A percentile compares a stretch with the other conserved stretches of the same genome.
Evolutionary conservation across 345 rosid species (phyloP).

Genomic region (Brassica incana): DNA sequence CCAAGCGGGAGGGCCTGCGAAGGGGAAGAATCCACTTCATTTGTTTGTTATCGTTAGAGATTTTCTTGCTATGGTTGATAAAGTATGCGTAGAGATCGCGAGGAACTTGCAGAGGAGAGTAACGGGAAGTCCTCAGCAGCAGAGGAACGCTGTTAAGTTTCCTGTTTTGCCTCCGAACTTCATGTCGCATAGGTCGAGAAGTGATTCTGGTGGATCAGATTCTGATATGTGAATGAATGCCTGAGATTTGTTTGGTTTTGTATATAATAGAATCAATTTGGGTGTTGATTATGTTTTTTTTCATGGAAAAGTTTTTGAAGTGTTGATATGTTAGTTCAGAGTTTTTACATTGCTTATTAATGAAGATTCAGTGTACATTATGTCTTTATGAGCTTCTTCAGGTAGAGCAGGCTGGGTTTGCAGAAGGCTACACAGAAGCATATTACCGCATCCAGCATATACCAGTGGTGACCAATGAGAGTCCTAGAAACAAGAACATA

Average conservation of each 20-base stretch:
- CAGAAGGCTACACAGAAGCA: background rate
- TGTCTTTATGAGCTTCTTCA: background rate
- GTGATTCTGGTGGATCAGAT: conserved; percentile 53
- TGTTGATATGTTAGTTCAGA: background rate
- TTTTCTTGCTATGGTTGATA: conserved; percentile 84
- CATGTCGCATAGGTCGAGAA: conserved; percentile 41
- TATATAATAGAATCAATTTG: conserved; percentile 24
- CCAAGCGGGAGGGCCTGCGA: conserved; percentile 59
- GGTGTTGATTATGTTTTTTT: conserved; percentile 9
- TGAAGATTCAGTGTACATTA: background rate
- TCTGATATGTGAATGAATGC: conserved; percentile 26
- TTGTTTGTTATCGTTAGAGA: conserved; percentile 70
- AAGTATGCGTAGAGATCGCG: conserved; percentile 58
- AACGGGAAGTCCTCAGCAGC: conserved; percentile 16
- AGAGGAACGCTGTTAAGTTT: conserved; percentile 39
- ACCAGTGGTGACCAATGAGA: background rate
- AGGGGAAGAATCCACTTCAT: conserved; percentile 47
- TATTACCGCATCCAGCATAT: no score
- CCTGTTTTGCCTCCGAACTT: conserved; percentile 50
- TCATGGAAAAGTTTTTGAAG: conserved; percentile 5
- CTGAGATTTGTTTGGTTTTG: conserved; percentile 9
- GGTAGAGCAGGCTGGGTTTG: background rate
- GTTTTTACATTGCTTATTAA: background rate
- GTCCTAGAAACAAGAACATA: background rate
- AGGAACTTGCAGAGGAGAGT: conserved; percentile 48